Evolutionary conservation across 106 monocot genomes (phyloP), one percentile per base, ranked within the genome.

Genomic region (Cymbidium sinense): DNA sequence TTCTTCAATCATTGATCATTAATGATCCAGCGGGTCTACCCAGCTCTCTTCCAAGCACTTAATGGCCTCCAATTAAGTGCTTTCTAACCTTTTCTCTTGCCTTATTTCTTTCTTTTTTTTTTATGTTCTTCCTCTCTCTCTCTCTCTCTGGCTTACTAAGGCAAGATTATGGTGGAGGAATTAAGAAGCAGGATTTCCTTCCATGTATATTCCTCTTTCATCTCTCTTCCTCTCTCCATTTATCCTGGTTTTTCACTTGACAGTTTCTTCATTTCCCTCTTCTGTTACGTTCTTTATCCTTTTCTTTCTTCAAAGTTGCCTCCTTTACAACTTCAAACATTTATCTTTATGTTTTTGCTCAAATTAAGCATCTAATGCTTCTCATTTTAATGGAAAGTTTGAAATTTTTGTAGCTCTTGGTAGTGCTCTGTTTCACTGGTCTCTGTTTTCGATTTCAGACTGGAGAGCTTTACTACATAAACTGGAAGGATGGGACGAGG

Each of bases 401-500:
- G 47, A 47, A 47, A 47, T 13, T 47, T 13, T 47, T 47, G 2
- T 47, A 15, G 47, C 47, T 13, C 2, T 47, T 18, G 34, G 33
- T 47, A 12, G 11, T 47, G 11, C 2, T 47, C 47, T 47, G 47
- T 47, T 47, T 47, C 47, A 47, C 13, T 15, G 47, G 47, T 47
- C n/a, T n/a, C n/a, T n/a, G n/a, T n/a, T n/a, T n/a, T n/a, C n/a
- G n/a, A n/a, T n/a, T n/a, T n/a, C n/a, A 94, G 94, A 94, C 86
- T 4, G 94, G 94, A 31, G 78, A 91, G 85, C 71, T 94, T 41
- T 91, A 91, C 89, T 94, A 89, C 86, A 84, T 89, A 58, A 94
- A 91, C 87, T 83, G 84, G 82, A 77, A 50, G 27, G 84, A 83
- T 61, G 91, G 94, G 18, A 85, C 76, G 27, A 82, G 89, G 28